A percentile compares a stretch with the other conserved stretches of the same genome.
These are phyloP conservation scores for Botrytis fabae DNA, from an alignment of 2,329 filamentous ascomycete species.

Conservation along the genomic window DNA sequence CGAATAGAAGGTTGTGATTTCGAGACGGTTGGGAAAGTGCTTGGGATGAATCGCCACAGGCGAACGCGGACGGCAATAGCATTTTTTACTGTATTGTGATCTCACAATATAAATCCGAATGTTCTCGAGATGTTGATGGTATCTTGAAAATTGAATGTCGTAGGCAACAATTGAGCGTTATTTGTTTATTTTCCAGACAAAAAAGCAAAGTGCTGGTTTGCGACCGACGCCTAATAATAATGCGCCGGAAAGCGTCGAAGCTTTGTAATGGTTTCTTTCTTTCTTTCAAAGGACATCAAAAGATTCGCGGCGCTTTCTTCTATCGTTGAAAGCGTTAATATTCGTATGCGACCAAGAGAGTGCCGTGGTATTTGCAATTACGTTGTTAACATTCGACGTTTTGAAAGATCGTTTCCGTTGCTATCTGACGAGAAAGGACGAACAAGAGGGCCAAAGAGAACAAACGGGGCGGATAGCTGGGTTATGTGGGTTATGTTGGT, in stretches of 20 bases:
- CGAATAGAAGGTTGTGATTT: constrained; percentile 47
- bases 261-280: background rate
- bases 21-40: constrained; percentile 46
- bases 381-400: background rate
- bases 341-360: background rate
- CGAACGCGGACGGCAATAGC: constrained; percentile 59
- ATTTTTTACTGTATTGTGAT: constrained; percentile 43
- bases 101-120: background rate
- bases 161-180: background rate
- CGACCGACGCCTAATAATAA: constrained; percentile 18
- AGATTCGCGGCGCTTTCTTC: constrained; percentile 8
- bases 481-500: constrained; percentile 13
- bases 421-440: constrained; percentile 17
- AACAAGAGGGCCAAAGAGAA: constrained; percentile 18
- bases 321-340: background rate
- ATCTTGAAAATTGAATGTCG: constrained; percentile 1
- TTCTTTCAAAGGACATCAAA: constrained; percentile 11
- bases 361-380: background rate
- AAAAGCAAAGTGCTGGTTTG: constrained; percentile 26
- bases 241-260: constrained; percentile 34
- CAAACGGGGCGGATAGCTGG: constrained; percentile 21
- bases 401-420: background rate
- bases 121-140: too few relatives aligned
- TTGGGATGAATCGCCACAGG: constrained; percentile 50
- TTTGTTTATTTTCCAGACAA: constrained; percentile 8